A percentile compares a stretch with the other conserved stretches of the same genome.
Conservation (phyloP, 2,329 filamentous ascomycete genomes). For the Talaromyces verruculosus region DNA sequence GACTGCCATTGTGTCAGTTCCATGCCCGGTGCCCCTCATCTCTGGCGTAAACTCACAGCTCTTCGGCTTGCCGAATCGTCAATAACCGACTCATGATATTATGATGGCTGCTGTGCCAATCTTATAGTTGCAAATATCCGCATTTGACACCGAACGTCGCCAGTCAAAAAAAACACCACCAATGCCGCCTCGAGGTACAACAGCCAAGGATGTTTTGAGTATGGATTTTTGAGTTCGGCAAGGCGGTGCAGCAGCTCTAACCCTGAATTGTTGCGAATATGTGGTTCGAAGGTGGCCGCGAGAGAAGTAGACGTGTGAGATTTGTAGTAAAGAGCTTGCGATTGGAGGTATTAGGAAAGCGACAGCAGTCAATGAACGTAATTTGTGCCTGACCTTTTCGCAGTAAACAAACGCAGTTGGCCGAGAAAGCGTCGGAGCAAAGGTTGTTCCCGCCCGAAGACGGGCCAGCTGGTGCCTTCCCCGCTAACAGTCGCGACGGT, state of each 20-base stretch:
- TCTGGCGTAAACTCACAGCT: constrained; percentile 64
- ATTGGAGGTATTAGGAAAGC: not conserved
- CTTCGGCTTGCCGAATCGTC: constrained; percentile 78
- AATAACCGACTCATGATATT: constrained; percentile 68
- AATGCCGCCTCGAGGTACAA: not conserved
- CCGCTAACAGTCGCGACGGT: not conserved
- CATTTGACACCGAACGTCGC: not conserved
- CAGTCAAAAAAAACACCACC: not conserved
- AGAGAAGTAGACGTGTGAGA: not conserved
- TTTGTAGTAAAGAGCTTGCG: not conserved
- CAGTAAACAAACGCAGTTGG: constrained; percentile 10
- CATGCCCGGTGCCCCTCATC: not conserved
- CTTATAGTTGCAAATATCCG: not conserved
- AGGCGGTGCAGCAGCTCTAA: not conserved
- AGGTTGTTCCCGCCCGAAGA: constrained; percentile 11
- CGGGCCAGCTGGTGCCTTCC: not conserved
- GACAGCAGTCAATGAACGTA: not conserved
- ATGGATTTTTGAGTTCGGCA: not conserved
- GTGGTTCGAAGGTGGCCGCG: not conserved
- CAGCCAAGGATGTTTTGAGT: not conserved
- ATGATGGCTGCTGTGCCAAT: constrained; percentile 18
- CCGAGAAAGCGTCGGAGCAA: not conserved
- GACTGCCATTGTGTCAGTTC: constrained; percentile 45
- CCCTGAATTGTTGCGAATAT: not conserved
- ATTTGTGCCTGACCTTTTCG: constrained; percentile 8